Conservation (phyloP, 2,329 filamentous ascomycete species). For the Cordyceps militaris region DNA sequence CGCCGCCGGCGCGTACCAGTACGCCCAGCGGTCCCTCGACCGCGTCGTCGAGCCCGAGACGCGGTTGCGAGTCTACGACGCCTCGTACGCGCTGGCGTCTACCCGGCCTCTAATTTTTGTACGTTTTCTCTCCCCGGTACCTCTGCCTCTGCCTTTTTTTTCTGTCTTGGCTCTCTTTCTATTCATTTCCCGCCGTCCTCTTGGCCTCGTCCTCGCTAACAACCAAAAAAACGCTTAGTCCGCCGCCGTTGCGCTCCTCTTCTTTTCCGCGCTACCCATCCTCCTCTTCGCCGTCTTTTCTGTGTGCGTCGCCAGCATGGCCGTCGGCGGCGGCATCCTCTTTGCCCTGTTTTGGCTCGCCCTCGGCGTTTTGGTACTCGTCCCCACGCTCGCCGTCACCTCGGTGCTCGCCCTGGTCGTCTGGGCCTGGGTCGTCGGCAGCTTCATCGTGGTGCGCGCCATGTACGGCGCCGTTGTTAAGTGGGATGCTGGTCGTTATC, state of each 20-base stretch:
- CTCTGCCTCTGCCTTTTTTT: not conserved
- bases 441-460: conserved; percentile 46
- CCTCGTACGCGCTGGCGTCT: conserved; percentile 48
- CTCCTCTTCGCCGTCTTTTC: conserved; percentile 62
- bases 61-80: conserved; percentile 49
- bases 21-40: conserved; percentile 39
- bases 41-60: conserved; percentile 52
- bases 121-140: conserved; percentile 23
- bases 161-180: conserved; percentile 10
- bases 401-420: conserved; percentile 54
- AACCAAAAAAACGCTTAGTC: conserved; percentile 38
- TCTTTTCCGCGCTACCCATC: conserved; percentile 60
- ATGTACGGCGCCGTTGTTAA: conserved; percentile 33
- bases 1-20: conserved; percentile 31
- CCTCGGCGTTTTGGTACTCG: conserved; percentile 58
- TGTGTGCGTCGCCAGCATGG: conserved; percentile 54
- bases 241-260: conserved; percentile 58
- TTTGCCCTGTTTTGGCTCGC: conserved; percentile 64
- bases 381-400: conserved; percentile 62
- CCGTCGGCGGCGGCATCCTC: conserved; percentile 52
- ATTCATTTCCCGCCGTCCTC: not conserved
- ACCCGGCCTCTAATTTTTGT: conserved; percentile 65
- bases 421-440: conserved; percentile 60
- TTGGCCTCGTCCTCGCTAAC: not conserved
- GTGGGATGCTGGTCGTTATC: not conserved